Evolutionary conservation across 371 early-diverging fungal genomes (phyloP), one percentile per base, ranked within the genome.

Genomic region (Chytridium lagenaria): DNA sequence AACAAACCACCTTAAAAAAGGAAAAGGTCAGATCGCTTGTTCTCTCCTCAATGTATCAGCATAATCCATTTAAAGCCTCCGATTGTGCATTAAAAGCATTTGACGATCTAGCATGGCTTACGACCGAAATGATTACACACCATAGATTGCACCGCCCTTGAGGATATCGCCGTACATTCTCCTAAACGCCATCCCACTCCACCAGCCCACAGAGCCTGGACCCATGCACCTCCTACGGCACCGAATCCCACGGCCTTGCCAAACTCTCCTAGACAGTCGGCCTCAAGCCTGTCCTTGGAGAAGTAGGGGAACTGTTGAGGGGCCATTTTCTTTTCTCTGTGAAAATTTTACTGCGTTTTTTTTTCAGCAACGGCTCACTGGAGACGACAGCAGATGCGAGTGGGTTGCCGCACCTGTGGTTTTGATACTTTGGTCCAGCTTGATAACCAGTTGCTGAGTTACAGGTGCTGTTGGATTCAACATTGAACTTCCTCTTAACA

Each of bases 1-100:
- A 59, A 50, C 16, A 75, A 26, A 30, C 69, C 70, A 36, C 64
- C 75, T 75, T 34, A 10, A n/a, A n/a, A n/a, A n/a, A n/a, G n/a
- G n/a, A n/a, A n/a, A n/a, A n/a, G n/a, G n/a, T n/a, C n/a, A n/a
- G n/a, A n/a, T n/a, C n/a, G n/a, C n/a, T n/a, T n/a, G n/a, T n/a
- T n/a, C n/a, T n/a, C n/a, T n/a, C n/a, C n/a, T n/a, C n/a, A n/a
- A n/a, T n/a, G n/a, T n/a, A n/a, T n/a, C n/a, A n/a, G n/a, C n/a
- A n/a, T n/a, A n/a, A n/a, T n/a, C n/a, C n/a, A n/a, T n/a, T n/a
- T n/a, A n/a, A n/a, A n/a, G n/a, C n/a, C n/a, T n/a, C n/a, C n/a
- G n/a, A n/a, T n/a, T n/a, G n/a, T n/a, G n/a, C n/a, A n/a, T n/a
- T n/a, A n/a, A n/a, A n/a, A n/a, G n/a, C n/a, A n/a, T n/a, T n/a